Evolutionary conservation across 768 basidiomycete species (phyloP), one percentile per base, ranked within the genome.

Genomic region (Suillus hirtellus): DNA sequence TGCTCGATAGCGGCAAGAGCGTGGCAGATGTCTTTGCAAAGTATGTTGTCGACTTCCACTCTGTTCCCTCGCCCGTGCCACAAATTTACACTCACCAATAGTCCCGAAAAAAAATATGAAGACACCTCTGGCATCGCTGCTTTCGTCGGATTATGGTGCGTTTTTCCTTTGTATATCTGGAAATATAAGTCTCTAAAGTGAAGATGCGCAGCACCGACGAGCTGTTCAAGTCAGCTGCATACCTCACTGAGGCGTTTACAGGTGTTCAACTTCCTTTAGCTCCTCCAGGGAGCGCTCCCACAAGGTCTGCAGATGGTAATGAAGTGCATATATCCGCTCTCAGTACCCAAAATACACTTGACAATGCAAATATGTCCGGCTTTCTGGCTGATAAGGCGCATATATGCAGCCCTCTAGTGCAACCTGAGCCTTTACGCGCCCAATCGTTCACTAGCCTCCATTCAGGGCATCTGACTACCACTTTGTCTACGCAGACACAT

Each of bases 181-280:
- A 40, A 15, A 2, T 40, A 5, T 40, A 40, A 0, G 19, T 27
- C 17, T 40, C 15, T 58, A 27, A 58, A 40, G 37, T 15, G 4
- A 17, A 24, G 7, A 37, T 27, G 1, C 38, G 12, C 64, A 92
- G 90, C 66, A 82, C 88, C 7, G 90, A 93, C 69, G 91, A 93
- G 69, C 82, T 92, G 46, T 84, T 86, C 77, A 92, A 92, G 74
- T 82, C 89, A 1, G 85, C 89, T 12, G 86, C 88, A 7, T 92
- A 89, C 67, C 81, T 93, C 62, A 88, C 90, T 0, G 91, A 93
- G 69, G 82, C 86, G 14, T 86, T 86, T 34, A 76, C 71, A 37
- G 73, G 74, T 17, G 67, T 69, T n/a, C 73, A 68, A 21, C 64
- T 72, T 8, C 68, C 69, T 40, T 40, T 17, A 27, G 24, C 24